A percentile compares a stretch with the other conserved stretches of the same genome.
phyloP scores from a whole-genome alignment of 2,329 filamentous ascomycete species.

The Fusarium virguliforme region DNA sequence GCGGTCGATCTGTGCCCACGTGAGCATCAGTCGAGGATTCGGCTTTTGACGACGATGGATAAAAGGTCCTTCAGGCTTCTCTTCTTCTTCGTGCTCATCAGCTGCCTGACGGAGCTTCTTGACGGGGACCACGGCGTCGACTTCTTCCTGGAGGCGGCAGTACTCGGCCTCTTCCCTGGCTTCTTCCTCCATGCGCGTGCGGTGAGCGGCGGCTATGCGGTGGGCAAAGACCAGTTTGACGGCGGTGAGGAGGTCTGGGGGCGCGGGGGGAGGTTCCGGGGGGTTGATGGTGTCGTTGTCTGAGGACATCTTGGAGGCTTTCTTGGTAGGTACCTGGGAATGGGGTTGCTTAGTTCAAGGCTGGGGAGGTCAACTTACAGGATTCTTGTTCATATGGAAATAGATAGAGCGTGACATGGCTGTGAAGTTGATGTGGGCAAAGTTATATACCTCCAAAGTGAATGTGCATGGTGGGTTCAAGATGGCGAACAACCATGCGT shows the following conservation, averaged over 20 bases:
- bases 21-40: constrained; percentile 5
- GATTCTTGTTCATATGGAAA: not conserved
- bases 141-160: not conserved
- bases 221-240: constrained; percentile 27
- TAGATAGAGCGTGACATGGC: not conserved
- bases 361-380: not conserved
- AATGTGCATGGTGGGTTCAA: not conserved
- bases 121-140: not conserved
- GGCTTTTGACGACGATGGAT: not conserved
- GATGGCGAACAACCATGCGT: constrained; percentile 15
- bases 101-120: not conserved
- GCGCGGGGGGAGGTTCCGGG: constrained; percentile 9
- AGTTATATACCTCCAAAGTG: constrained; percentile 19
- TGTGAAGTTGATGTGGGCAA: not conserved
- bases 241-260: constrained; percentile 31
- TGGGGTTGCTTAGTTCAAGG: constrained; percentile 2
- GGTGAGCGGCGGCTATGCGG: constrained; percentile 6
- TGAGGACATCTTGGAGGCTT: not conserved
- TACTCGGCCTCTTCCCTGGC: constrained; percentile 18
- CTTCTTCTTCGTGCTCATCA: not conserved
- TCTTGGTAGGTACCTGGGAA: not conserved
- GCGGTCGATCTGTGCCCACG: constrained; percentile 25
- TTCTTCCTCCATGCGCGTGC: not conserved
- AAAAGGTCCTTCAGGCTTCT: not conserved
- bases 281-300: constrained; percentile 9